Percentiles rank a stretch among this genome's conserved stretches.
These are phyloP conservation scores for Candida tallmaniae DNA, from an alignment of 805 yeast genomes.

Conservation along the genomic window DNA sequence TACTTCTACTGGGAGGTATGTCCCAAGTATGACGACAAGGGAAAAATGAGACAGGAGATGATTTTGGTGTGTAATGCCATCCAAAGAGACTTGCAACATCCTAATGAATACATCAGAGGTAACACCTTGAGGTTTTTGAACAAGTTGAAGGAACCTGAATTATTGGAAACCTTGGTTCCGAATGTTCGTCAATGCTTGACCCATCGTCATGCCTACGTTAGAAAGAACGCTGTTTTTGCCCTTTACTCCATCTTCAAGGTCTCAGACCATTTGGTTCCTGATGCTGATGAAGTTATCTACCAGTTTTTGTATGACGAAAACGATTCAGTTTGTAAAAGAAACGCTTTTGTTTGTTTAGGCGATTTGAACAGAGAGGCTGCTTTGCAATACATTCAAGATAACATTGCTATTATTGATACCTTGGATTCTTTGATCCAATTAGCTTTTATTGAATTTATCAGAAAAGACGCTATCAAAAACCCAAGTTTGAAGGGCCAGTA, in stretches of 20 bases:
- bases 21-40: conserved; percentile 82
- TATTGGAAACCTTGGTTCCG: conserved; percentile 93
- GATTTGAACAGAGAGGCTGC: conserved; percentile 83
- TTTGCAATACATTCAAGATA: conserved; percentile 72
- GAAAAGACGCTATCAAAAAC: conserved; percentile 66
- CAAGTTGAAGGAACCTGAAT: conserved; percentile 87
- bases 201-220: conserved; percentile 96
- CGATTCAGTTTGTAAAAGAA: conserved; percentile 92
- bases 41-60: conserved; percentile 97
- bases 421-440: conserved; percentile 83
- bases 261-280: conserved; percentile 86
- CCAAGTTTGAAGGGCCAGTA: conserved; percentile 69
- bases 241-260: conserved; percentile 76
- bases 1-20: conserved; percentile 98
- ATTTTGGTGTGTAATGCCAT: conserved; percentile 97
- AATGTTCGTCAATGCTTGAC: conserved; percentile 86
- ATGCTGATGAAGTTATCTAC: conserved; percentile 82
- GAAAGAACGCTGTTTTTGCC: conserved; percentile 95
- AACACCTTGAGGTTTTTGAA: conserved; percentile 88
- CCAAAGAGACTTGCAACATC: conserved; percentile 95
- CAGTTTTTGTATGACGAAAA: conserved; percentile 75
- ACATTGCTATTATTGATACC: conserved; percentile 52
- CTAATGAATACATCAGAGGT: conserved; percentile 95
- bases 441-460: conserved; percentile 86
- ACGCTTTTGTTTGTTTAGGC: conserved; percentile 86